Evolutionary conservation across 164 flowering plant species (phyloP).

Genomic region (Sedum album): DNA sequence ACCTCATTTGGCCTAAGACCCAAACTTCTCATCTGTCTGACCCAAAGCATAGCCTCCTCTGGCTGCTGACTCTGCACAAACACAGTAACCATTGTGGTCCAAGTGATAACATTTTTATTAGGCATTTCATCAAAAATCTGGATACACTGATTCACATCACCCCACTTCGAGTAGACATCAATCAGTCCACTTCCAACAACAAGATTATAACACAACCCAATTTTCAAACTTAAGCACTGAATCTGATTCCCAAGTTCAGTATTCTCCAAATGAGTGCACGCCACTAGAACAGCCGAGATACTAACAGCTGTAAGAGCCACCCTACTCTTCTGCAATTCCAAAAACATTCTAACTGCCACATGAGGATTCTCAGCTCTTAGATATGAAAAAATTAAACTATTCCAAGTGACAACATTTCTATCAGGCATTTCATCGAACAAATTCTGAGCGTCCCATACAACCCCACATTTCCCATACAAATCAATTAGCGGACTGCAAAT

Average conservation of each 20-base stretch:
- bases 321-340: slow-evolving; percentile 24
- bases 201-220: slow-evolving; percentile 23
- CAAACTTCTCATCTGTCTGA: slow-evolving; percentile 29
- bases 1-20: slow-evolving; percentile 28
- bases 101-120: slow-evolving; percentile 32
- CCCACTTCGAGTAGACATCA: slow-evolving; percentile 31
- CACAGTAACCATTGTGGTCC: slow-evolving; percentile 38
- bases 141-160: slow-evolving; percentile 18
- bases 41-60: slow-evolving; percentile 25
- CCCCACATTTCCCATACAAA: slow-evolving; percentile 30
- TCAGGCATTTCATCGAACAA: slow-evolving; percentile 37
- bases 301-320: slow-evolving; percentile 18
- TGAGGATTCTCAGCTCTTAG: slow-evolving; percentile 16
- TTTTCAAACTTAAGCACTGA: slow-evolving; percentile 28
- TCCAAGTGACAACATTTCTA: slow-evolving; percentile 35
- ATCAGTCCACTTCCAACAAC: slow-evolving; percentile 34
- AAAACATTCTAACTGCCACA: slow-evolving; percentile 20
- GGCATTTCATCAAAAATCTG: slow-evolving; percentile 28
- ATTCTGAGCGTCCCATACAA: slow-evolving; percentile 17
- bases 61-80: slow-evolving; percentile 34
- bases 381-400: slow-evolving; percentile 29
- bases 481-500: slow-evolving; percentile 28
- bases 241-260: slow-evolving; percentile 27
- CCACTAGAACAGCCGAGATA: slow-evolving; percentile 22
- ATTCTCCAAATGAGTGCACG: slow-evolving; percentile 21